Evolutionary conservation across 352 stramenopile species (phyloP).

Genomic region (Blastocystis sp.): DNA sequence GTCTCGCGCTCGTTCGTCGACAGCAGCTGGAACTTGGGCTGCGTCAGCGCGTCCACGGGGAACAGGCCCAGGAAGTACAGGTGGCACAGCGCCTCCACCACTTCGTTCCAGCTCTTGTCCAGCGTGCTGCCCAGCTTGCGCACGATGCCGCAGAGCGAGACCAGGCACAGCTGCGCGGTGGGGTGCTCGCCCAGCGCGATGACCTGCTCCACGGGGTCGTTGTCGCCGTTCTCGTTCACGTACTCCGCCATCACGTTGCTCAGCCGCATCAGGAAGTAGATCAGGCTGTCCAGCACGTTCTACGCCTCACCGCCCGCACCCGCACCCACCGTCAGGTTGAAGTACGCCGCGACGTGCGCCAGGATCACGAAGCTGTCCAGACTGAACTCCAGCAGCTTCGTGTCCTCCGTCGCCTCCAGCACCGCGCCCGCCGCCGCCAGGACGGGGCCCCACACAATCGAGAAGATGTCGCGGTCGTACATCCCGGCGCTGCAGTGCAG

Average conservation of each 20-base stretch:
- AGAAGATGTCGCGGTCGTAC: constrained; percentile 69
- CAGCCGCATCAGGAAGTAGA: constrained; percentile 59
- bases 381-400: constrained; percentile 33
- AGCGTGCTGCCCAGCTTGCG: constrained; percentile 47
- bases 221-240: constrained; percentile 23
- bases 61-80: constrained; percentile 64
- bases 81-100: constrained; percentile 58
- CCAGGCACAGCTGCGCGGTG: constrained; percentile 25
- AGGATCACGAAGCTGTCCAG: constrained; percentile 54
- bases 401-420: constrained; percentile 51
- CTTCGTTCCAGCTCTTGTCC: constrained; percentile 64
- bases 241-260: constrained; percentile 51
- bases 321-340: constrained; percentile 35
- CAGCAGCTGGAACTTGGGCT: constrained; percentile 41
- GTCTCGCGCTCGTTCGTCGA: constrained; percentile 32
- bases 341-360: constrained; percentile 45
- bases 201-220: constrained; percentile 64
- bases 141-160: constrained; percentile 57
- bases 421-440: constrained; percentile 42
- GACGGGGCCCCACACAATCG: constrained; percentile 27
- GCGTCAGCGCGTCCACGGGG: constrained; percentile 1
- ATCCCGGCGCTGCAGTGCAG: constrained; percentile 28
- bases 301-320: not conserved
- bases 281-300: constrained; percentile 41
- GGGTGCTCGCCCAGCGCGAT: constrained; percentile 35